Conservation (phyloP, 1,284 basidiomycete species). For the Bjerkandera adusta region DNA sequence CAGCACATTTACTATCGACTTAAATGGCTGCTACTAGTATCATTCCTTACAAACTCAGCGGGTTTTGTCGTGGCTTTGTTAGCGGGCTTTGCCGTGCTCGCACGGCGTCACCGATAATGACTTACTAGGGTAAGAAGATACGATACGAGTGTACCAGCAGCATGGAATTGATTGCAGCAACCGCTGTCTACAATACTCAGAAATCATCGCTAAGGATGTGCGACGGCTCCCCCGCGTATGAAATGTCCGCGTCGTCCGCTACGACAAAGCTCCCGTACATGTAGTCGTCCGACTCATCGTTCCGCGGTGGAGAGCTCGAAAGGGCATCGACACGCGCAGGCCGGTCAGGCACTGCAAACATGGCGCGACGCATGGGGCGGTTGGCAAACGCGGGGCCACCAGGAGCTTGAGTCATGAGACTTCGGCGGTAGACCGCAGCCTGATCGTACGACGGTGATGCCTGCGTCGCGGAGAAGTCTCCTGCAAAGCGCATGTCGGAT, state of each 20-base stretch:
- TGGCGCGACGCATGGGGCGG: conserved; percentile 43
- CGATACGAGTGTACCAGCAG: no score
- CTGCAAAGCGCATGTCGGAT: conserved; percentile 67
- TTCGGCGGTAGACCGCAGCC: conserved; percentile 59
- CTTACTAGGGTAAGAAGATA: no score
- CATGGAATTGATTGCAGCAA: no score
- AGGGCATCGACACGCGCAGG: conserved; percentile 32
- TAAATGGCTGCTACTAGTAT: no score
- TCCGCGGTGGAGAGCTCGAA: conserved; percentile 59
- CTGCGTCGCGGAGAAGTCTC: conserved; percentile 68
- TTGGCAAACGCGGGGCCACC: conserved; percentile 53
- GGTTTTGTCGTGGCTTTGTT: no score
- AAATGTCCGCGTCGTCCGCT: conserved; percentile 60
- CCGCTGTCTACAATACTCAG: no score
- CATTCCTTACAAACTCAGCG: no score
- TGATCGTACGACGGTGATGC: conserved; percentile 76
- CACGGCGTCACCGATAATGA: no score
- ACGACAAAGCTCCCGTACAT: conserved; percentile 75
- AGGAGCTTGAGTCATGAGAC: conserved; percentile 68
- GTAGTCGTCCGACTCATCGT: conserved; percentile 59
- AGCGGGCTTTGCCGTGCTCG: no score
- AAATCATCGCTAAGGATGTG: conserved; percentile 5
- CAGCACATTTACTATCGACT: no score
- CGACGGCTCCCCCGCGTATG: conserved; percentile 19
- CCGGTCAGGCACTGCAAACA: not conserved